Percentiles rank a stretch among this genome's conserved stretches.
Conservation (phyloP, 2,329 filamentous ascomycete genomes). For the Verticillium alfalfae region DNA sequence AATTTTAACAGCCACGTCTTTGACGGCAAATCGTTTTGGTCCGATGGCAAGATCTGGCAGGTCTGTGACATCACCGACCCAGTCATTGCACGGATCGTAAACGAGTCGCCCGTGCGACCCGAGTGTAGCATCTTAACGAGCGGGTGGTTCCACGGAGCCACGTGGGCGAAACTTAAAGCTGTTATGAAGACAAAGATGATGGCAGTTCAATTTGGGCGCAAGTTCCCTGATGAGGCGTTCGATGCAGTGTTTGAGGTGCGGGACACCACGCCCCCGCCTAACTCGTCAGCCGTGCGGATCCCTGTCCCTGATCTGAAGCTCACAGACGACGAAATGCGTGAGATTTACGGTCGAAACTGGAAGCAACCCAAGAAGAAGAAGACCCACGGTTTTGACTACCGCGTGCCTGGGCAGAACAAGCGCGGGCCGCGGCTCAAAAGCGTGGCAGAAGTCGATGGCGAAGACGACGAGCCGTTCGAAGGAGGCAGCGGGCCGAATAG, state of each 20-base stretch:
- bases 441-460: constrained; percentile 4
- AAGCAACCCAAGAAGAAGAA: constrained; percentile 16
- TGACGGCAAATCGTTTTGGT: constrained; percentile 67
- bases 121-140: constrained; percentile 57
- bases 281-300: constrained; percentile 23
- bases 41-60: constrained; percentile 90
- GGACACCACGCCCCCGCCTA: constrained; percentile 23
- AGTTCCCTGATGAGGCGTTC: constrained; percentile 42
- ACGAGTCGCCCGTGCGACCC: constrained; percentile 52
- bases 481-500: neutral
- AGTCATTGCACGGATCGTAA: constrained; percentile 60
- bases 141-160: constrained; percentile 81
- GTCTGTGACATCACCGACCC: constrained; percentile 88
- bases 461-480: constrained; percentile 2
- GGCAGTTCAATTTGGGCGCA: constrained; percentile 53
- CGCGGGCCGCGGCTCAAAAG: neutral
- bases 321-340: constrained; percentile 27
- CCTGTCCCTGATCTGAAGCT: constrained; percentile 31
- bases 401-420: constrained; percentile 9
- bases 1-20: constrained; percentile 65
- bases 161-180: constrained; percentile 76
- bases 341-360: constrained; percentile 25
- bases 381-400: constrained; percentile 11
- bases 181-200: constrained; percentile 86
- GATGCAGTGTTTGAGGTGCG: constrained; percentile 31